A percentile compares a stretch with the other conserved stretches of the same genome.
Evolutionary conservation across 257 asterid genomes (phyloP).

Genomic region (Osmanthus fragrans): DNA sequence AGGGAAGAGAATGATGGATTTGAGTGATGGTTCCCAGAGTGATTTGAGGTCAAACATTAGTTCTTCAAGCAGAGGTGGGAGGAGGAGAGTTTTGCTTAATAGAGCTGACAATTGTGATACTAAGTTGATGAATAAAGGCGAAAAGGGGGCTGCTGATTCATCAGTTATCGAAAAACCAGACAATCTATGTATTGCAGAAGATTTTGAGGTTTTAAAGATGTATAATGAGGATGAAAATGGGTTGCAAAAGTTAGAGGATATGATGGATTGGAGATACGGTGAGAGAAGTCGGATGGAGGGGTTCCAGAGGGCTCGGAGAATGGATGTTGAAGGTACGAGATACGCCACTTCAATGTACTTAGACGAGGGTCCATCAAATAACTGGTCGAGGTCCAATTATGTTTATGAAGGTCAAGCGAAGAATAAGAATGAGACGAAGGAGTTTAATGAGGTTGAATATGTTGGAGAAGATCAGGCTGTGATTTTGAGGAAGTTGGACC

Average conservation of each 20-base stretch:
- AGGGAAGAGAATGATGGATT: constrained; percentile 38
- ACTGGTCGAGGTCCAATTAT: neutral
- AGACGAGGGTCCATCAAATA: constrained; percentile 7
- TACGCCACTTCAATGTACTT: constrained; percentile 1
- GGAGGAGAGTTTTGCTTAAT: constrained; percentile 41
- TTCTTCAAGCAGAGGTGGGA: constrained; percentile 52
- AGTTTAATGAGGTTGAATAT: neutral
- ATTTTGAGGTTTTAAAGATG: constrained; percentile 22
- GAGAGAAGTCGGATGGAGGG: constrained; percentile 27
- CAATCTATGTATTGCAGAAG: constrained; percentile 29
- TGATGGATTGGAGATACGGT: constrained; percentile 21
- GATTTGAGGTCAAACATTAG: constrained; percentile 55
- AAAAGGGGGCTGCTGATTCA: constrained; percentile 32
- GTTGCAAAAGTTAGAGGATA: constrained; percentile 21
- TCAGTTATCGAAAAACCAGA: constrained; percentile 21
- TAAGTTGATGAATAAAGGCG: constrained; percentile 22
- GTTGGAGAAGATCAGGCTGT: no score
- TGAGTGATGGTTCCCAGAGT: constrained; percentile 50
- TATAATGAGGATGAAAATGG: constrained; percentile 27
- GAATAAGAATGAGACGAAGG: constrained; percentile 1
- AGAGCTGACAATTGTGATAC: constrained; percentile 36
- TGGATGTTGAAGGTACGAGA: neutral
- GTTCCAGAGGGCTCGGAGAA: constrained; percentile 24
- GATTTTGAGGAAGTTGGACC: no score
- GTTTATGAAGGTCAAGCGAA: constrained; percentile 4